Evolutionary conservation across 208 protist species (phyloP).

Genomic region (Acanthamoeba lenticulata): DNA sequence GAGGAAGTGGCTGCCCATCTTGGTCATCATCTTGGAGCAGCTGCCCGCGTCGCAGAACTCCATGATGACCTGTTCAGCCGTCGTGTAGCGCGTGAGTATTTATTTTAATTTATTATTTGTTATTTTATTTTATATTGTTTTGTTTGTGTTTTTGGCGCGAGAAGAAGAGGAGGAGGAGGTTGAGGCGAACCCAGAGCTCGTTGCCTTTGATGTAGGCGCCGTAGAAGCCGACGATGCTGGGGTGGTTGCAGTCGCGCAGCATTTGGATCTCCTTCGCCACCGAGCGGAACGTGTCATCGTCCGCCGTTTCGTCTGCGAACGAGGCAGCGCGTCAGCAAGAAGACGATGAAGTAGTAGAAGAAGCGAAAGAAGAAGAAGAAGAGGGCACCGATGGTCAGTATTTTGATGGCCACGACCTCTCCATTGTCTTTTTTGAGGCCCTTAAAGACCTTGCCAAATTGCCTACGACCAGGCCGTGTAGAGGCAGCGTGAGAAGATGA

Average conservation of each 20-base stretch:
- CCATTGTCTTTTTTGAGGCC: neutral
- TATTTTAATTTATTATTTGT: too few species aligned
- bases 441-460: conserved; percentile 55
- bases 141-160: too few species aligned
- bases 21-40: conserved; percentile 50
- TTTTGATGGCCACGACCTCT: conserved; percentile 30
- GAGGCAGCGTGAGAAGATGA: neutral
- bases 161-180: neutral
- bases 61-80: neutral
- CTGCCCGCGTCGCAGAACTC: conserved; percentile 18
- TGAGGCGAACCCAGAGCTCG: conserved; percentile 23
- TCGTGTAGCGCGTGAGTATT: too few species aligned
- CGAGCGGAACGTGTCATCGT: conserved; percentile 17
- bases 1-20: conserved; percentile 8
- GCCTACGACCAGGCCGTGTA: neutral
- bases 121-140: too few species aligned
- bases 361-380: neutral
- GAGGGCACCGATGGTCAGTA: neutral
- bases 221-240: conserved; percentile 36
- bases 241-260: conserved; percentile 43
- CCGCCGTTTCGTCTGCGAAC: neutral
- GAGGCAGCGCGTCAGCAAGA: neutral
- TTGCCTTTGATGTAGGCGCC: conserved; percentile 43
- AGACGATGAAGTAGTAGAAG: neutral
- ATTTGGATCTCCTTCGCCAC: conserved; percentile 54